phyloP scores from a whole-genome alignment of 495 filamentous ascomycete species.

The Penicillium arizonense region DNA sequence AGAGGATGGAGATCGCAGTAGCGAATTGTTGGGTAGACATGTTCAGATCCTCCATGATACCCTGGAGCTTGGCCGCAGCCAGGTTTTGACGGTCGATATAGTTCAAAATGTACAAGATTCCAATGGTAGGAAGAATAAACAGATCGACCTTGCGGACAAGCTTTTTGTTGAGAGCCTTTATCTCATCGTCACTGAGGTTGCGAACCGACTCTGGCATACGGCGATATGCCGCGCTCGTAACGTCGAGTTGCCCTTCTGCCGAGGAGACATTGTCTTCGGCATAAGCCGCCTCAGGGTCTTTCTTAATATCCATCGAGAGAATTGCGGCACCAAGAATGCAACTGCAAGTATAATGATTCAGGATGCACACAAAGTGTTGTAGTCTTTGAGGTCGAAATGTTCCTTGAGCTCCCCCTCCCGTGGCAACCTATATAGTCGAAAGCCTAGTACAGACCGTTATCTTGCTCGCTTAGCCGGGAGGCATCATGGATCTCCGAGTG shows the following conservation, averaged over 20 bases:
- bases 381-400: neutral
- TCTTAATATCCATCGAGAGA: constrained; percentile 22
- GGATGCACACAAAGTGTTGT: neutral
- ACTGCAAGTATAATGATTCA: neutral
- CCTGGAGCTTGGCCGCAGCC: constrained; percentile 27
- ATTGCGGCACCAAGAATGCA: neutral
- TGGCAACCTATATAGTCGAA: constrained; percentile 11
- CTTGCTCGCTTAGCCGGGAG: neutral
- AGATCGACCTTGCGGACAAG: constrained; percentile 44
- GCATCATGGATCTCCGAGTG: neutral
- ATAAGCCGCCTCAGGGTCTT: constrained; percentile 8
- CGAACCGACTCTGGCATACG: constrained; percentile 33
- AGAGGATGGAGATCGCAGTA: constrained; percentile 31
- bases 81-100: constrained; percentile 37
- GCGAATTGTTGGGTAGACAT: constrained; percentile 30
- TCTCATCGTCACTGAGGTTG: constrained; percentile 24
- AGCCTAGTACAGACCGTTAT: neutral
- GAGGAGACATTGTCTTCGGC: constrained; percentile 27
- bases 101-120: constrained; percentile 40
- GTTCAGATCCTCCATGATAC: constrained; percentile 27
- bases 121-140: constrained; percentile 33
- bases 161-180: constrained; percentile 27
- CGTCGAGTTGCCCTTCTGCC: constrained; percentile 32
- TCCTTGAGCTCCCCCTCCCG: constrained; percentile 5
- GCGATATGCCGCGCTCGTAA: constrained; percentile 18